Evolutionary conservation across 805 yeast genomes (phyloP), one percentile per base, ranked within the genome.

Genomic region (Kregervanrija pseudodelftensis): DNA sequence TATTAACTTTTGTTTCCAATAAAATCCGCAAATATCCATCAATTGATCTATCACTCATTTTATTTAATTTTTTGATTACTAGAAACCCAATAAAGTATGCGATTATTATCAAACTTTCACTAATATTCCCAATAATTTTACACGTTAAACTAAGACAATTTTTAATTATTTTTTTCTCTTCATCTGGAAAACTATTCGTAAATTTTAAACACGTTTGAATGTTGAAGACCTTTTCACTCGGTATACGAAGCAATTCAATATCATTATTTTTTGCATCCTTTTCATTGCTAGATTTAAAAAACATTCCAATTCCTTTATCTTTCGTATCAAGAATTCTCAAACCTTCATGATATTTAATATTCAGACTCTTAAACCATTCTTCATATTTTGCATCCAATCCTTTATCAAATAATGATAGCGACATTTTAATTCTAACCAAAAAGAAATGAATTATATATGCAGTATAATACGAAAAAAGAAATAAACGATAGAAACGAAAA

Each of bases 161-260:
- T 39, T 55, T 53, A 1, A 58, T 31, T n/a, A 60, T 42, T 3
- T 39, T 28, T 17, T 56, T 63, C 15, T 52, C 51, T 11, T 50
- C 48, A 11, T 40, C 13, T 40, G 55, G 53, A 11, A 48, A 44
- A 2, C 12, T 46, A 39, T 10, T 40, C 31, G 30, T 43, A 11
- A 60, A 30, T 9, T 49, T 46, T 15, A 54, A 46, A 39, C 65
- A 59, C 3, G 56, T 52, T 32, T 62, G 60, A 8, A 73, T 56
- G 40, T 67, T 65, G 14, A 68, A 55, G 0, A 66, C 56, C 7
- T 56, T 40, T 0, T 31, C n/a, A 5, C 51, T 43, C 0, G 77
- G 74, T 1, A 74, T 56, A 40, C 77, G 54, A 42, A 74, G 42
- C 8, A 74, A 49, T 43, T 64, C 71, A 12, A 66, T 41, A 2